Evolutionary conservation across 768 basidiomycete species (phyloP), one percentile per base, ranked within the genome.

Genomic region (Flagelloscypha sp.): DNA sequence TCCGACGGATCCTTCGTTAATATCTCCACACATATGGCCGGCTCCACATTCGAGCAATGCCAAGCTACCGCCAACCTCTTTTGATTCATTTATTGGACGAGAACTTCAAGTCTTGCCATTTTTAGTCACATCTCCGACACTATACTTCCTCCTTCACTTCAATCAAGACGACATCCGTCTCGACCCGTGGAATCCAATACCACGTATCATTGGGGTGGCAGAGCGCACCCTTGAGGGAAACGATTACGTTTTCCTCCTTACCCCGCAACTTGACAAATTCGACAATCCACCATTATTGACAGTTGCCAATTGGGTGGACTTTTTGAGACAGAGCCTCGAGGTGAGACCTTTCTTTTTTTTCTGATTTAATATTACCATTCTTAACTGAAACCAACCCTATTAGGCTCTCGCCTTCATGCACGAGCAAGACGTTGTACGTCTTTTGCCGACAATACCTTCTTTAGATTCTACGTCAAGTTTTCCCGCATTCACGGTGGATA

Each of bases 151-250:
- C 8, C 53, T 64, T 12, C 56, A 63, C 10, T 59, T 73, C 36
- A 73, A 74, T 39, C 54, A 61, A 11, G 53, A 56, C 13, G 63
- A 66, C 24, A 47, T 57, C 5, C 64, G 73, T 9, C 45, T 53
- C 30, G 73, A 75, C 45, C 72, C 72, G 0, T 74, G 73, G 73
- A 75, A 75, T 42, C 63, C 71, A 5, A 53, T 61, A 7, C 72
- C 70, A 4, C 68, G 66, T 28, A 53, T 75, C 7, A 47, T 69
- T 10, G 55, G 59, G 38, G 61, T 61, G 1, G 61, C 71, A 0
- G 61, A 69, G 38, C 60, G 65, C 19, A n/a, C n/a, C n/a, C n/a
- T n/a, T n/a, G n/a, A n/a, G n/a, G n/a, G n/a, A n/a, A 62, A 52
- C n/a, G 58, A 62, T 10, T 45, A 53, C 17, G 57, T 63, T 3